Evolutionary conservation across 306 rosid genomes (phyloP), one percentile per base, ranked within the genome.

Genomic region (Rubus idaeus): DNA sequence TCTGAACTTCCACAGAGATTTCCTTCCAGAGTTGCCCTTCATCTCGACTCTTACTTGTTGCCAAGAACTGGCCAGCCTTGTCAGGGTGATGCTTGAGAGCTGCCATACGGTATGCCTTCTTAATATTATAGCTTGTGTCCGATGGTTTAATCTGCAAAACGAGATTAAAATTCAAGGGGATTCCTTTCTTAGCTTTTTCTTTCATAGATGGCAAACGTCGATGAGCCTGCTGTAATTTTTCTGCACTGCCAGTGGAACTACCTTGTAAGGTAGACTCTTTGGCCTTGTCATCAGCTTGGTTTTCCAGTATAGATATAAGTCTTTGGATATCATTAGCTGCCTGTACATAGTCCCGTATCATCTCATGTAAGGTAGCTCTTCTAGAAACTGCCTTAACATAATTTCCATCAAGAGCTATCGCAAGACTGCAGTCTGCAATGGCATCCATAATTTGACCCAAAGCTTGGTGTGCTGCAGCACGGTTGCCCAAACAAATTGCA

Each of bases 391-490:
- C 97, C 97, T 92, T 94, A 7, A 78, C 86, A 77, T 94, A 92
- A 80, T 81, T 89, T 83, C 87, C 86, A 92, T 86, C 90, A 46
- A 92, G 91, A 71, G 96, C 96, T 73, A 94, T 88, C 74, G 98
- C 95, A 53, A 87, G 84, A 78, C 97, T 92, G 85, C 98, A 90
- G 77, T 94, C 98, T 21, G 96, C 90, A 84, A 94, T 90, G 62
- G 97, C 98, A 86, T 92, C 97, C 75, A 88, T 82, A 81, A 87
- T 90, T 82, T 90, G 98, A 77, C 91, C 90, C 81, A 88, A 82
- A 18, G 96, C 90, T 83, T 92, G 98, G 90, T 89, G 79, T 30
- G 97, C 92, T n/a, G 96, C 98, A 82, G 93, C 96, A 44, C 98
- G 98, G 77, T 92, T 92, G 86, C 95, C 87, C 72, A 89, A 88